Evolutionary conservation across 305 asterid species (phyloP), one percentile per base, ranked within the genome.

Genomic region (Fraxinus platypoda): DNA sequence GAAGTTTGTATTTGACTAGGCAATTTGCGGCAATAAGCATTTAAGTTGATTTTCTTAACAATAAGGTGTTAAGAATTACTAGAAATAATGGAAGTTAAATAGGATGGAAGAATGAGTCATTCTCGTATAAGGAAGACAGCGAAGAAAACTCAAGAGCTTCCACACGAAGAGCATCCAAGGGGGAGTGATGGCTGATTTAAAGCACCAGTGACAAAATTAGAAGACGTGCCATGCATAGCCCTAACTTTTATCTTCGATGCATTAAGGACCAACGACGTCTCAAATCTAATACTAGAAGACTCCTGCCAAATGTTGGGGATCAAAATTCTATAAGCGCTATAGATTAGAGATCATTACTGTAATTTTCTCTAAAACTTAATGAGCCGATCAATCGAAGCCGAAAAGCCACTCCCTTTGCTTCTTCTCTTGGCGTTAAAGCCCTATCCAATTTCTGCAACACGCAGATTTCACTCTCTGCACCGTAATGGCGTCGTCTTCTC

Each of bases 401-500:
- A 26, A 26, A 15, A 66, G 74, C 74, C 74, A 26, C n/a, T 8
- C 74, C 12, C 19, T 12, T 23, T 5, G 71, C 73, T 30, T 26
- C 35, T 66, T 11, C 74, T 3, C 74, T 66, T 66, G 74, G 74
- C 71, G 9, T 19, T 23, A 8, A 26, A 66, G 74, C 86, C 88
- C 87, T 84, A 87, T 90, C 89, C 85, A 79, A 15, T 81, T 80
- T 25, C 15, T 59, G 28, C 83, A 38, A 79, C 87, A 66, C 84
- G n/a, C 81, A 41, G 77, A 13, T 88, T 59, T 57, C 35, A 35
- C 8, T 46, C 75, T 77, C 76, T 19, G 11, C 77, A 8, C 62
- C 13, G 79, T 28, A 81, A 88, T 85, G 87, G 88, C 90, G 93
- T 92, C 96, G 66, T 80, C 93, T 37, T 85, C 89, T 59, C 84